Evolutionary conservation across 352 stramenopile genomes (phyloP).

Genomic region (Aphanomyces cochlioides): DNA sequence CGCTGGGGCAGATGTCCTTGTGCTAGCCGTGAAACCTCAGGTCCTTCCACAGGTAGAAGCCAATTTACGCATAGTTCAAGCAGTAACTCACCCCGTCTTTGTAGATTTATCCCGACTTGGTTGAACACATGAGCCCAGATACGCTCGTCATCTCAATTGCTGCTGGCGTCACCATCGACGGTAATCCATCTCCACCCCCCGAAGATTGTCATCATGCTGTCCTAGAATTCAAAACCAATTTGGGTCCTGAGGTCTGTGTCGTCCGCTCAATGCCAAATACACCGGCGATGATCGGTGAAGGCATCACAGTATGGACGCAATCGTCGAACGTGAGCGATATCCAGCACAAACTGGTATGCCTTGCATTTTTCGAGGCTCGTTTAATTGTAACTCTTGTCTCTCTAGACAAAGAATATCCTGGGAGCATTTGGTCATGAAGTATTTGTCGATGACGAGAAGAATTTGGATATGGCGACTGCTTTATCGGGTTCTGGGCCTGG

Average conservation of each 20-base stretch:
- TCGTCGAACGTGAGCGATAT: conserved; percentile 68
- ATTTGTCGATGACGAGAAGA: conserved; percentile 92
- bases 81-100: background rate
- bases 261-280: conserved; percentile 96
- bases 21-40: conserved; percentile 94
- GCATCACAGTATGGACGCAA: conserved; percentile 93
- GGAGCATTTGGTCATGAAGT: conserved; percentile 90
- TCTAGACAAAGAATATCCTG: conserved; percentile 82
- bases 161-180: conserved; percentile 74
- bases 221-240: conserved; percentile 44
- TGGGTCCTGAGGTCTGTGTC: conserved; percentile 67
- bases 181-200: conserved; percentile 9
- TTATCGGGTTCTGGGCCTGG: conserved; percentile 90
- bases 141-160: conserved; percentile 81
- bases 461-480: conserved; percentile 93
- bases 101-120: conserved; percentile 65
- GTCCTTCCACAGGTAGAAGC: conserved; percentile 81
- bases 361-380: background rate
- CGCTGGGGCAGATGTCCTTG: conserved; percentile 85
- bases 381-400: background rate
- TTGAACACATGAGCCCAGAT: conserved; percentile 48
- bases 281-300: conserved; percentile 90
- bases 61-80: conserved; percentile 34
- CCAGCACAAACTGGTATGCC: conserved; percentile 54
- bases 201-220: background rate